A percentile compares a stretch with the other conserved stretches of the same genome.
These are phyloP conservation scores for Medicago ruthenica DNA, from an alignment of 306 rosid genomes.

Conservation along the genomic window DNA sequence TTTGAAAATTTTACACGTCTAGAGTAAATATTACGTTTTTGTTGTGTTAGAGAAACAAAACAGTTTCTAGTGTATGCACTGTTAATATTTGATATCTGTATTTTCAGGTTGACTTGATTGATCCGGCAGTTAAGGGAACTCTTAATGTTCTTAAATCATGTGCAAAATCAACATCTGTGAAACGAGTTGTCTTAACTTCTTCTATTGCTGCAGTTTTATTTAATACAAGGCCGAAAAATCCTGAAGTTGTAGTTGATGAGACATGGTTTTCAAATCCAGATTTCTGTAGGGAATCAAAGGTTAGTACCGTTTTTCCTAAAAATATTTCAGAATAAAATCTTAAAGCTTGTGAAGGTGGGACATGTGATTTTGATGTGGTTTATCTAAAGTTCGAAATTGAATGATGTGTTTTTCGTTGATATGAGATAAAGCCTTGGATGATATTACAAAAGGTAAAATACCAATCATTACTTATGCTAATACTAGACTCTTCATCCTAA, in stretches of 20 bases:
- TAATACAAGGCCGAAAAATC: constrained; percentile 40
- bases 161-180: constrained; percentile 47
- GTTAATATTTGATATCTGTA: constrained; percentile 11
- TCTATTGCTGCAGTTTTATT: constrained; percentile 36
- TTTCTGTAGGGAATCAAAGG: constrained; percentile 42
- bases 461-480: background rate
- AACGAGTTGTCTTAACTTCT: constrained; percentile 55
- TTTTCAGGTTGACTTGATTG: constrained; percentile 53
- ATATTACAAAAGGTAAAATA: background rate
- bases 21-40: background rate
- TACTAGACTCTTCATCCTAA: background rate
- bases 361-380: constrained; percentile 21
- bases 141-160: constrained; percentile 60
- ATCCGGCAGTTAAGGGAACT: constrained; percentile 59
- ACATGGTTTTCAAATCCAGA: constrained; percentile 55
- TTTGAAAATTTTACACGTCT: too few species aligned
- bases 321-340: background rate
- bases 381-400: background rate
- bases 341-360: background rate
- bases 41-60: background rate
- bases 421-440: background rate
- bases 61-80: constrained; percentile 7
- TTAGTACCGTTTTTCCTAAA: constrained; percentile 29
- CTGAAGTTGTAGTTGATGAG: constrained; percentile 47
- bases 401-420: background rate